These are phyloP conservation scores for Lignosus rhinocerotis DNA, from an alignment of 1,284 basidiomycete genomes.

Conservation along the genomic window DNA sequence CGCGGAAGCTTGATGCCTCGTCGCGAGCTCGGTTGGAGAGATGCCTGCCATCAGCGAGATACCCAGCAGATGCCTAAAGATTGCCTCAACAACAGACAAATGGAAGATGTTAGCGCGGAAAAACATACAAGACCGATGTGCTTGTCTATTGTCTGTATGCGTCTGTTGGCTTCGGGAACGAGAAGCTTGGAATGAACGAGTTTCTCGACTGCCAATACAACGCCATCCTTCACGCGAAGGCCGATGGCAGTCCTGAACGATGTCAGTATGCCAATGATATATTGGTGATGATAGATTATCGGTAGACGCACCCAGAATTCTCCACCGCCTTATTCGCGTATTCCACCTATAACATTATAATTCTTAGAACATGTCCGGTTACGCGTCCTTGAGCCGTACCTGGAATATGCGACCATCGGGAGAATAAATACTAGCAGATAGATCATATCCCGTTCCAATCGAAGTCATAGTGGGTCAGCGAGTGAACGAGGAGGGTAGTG, in stretches of 20 bases:
- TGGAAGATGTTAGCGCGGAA: neutral
- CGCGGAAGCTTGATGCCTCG: constrained; percentile 80
- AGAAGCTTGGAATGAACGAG: constrained; percentile 97
- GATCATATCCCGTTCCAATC: constrained; percentile 98
- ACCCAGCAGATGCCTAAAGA: constrained; percentile 84
- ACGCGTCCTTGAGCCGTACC: constrained; percentile 45
- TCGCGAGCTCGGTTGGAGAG: constrained; percentile 84
- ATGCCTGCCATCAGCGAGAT: constrained; percentile 93
- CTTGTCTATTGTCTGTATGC: constrained; percentile 92
- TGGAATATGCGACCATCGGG: constrained; percentile 99
- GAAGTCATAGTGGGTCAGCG: constrained; percentile 74
- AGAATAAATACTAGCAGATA: constrained; percentile 97
- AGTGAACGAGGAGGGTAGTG: neutral
- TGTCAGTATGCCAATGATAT: neutral
- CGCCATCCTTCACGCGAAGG: constrained; percentile 89
- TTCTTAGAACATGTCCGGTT: constrained; percentile 10
- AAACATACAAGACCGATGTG: constrained; percentile 83
- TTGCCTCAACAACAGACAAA: neutral
- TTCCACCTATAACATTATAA: constrained; percentile 70
- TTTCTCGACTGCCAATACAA: constrained; percentile 96
- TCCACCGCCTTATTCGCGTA: constrained; percentile 99
- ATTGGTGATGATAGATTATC: neutral
- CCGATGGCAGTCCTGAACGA: constrained; percentile 81
- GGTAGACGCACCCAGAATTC: constrained; percentile 81
- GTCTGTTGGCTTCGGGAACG: constrained; percentile 89